Conservation (phyloP, 2,329 filamentous ascomycete species). For the Rhytidhysteron rufulum region DNA sequence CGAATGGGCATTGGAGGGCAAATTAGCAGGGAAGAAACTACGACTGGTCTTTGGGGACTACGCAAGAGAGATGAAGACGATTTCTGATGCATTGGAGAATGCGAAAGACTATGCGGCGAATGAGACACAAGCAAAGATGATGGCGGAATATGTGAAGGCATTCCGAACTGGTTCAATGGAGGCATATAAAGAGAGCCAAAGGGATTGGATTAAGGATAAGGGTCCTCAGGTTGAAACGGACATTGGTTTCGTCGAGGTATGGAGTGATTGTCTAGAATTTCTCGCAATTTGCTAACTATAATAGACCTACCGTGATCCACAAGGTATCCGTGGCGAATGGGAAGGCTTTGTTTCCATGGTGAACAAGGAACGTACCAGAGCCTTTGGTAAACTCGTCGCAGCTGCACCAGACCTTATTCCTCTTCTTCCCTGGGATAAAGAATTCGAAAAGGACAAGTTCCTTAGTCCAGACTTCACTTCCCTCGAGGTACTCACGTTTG, state of each 20-base stretch:
- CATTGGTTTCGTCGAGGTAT: constrained; percentile 50
- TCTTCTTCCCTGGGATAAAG: constrained; percentile 78
- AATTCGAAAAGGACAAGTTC: constrained; percentile 97
- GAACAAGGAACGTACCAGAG: constrained; percentile 83
- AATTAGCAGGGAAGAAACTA: constrained; percentile 43
- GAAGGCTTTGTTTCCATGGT: constrained; percentile 59
- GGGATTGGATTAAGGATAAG: constrained; percentile 52
- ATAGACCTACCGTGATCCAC: constrained; percentile 51
- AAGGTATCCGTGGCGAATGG: constrained; percentile 53
- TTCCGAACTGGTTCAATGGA: constrained; percentile 50
- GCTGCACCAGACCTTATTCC: constrained; percentile 81
- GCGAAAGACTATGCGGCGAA: constrained; percentile 47
- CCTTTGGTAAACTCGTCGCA: constrained; percentile 80
- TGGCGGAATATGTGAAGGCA: constrained; percentile 46
- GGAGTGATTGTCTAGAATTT: background rate
- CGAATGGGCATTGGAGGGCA: constrained; percentile 43
- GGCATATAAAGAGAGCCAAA: constrained; percentile 49
- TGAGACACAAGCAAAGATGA: constrained; percentile 42
- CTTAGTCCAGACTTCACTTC: constrained; percentile 93
- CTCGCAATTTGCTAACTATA: background rate
- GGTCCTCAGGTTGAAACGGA: constrained; percentile 50
- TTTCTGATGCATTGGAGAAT: constrained; percentile 43
- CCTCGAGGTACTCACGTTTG: constrained; percentile 84
- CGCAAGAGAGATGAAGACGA: constrained; percentile 43
- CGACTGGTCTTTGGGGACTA: constrained; percentile 46